Conservation (phyloP, 2,329 filamentous ascomycete genomes). For the Pseudodiploospora longispora region DNA sequence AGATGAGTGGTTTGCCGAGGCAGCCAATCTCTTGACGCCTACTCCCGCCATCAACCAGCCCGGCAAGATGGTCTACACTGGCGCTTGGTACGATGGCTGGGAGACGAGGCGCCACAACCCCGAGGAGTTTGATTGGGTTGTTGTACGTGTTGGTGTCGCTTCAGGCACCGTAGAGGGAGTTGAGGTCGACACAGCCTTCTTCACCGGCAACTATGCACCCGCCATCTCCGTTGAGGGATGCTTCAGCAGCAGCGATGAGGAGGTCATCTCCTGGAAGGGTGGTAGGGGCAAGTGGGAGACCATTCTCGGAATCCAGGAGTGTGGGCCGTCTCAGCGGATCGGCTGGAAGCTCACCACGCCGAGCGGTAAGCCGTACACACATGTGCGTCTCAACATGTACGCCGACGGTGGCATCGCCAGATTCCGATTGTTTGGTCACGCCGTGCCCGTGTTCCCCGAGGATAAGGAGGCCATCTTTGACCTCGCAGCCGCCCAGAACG, state of each 20-base stretch:
- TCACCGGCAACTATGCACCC: conserved; percentile 75
- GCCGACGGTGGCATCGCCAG: conserved; percentile 77
- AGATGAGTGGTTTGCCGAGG: conserved; percentile 62
- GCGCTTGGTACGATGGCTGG: conserved; percentile 66
- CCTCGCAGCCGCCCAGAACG: conserved; percentile 70
- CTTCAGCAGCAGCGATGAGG: conserved; percentile 56
- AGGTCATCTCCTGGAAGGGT: conserved; percentile 55
- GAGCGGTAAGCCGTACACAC: conserved; percentile 63
- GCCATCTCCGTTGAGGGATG: conserved; percentile 70
- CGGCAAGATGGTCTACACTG: conserved; percentile 61
- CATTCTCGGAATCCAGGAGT: conserved; percentile 61
- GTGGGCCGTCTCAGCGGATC: conserved; percentile 65
- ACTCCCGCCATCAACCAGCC: conserved; percentile 53
- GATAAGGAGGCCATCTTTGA: conserved; percentile 61
- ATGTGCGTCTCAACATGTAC: conserved; percentile 77
- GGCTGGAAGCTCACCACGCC: conserved; percentile 58
- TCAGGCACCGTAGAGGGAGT: conserved; percentile 66
- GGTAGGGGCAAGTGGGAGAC: conserved; percentile 59
- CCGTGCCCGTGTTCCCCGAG: conserved; percentile 66
- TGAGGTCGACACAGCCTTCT: conserved; percentile 75
- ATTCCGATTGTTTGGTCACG: conserved; percentile 69
- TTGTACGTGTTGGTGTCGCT: conserved; percentile 58
- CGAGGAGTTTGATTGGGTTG: conserved; percentile 57
- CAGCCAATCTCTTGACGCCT: conserved; percentile 56
- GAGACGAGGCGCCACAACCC: conserved; percentile 60